Evolutionary conservation across 2,329 filamentous ascomycete genomes (phyloP), one percentile per base, ranked within the genome.

Genomic region (Beauveria australis): DNA sequence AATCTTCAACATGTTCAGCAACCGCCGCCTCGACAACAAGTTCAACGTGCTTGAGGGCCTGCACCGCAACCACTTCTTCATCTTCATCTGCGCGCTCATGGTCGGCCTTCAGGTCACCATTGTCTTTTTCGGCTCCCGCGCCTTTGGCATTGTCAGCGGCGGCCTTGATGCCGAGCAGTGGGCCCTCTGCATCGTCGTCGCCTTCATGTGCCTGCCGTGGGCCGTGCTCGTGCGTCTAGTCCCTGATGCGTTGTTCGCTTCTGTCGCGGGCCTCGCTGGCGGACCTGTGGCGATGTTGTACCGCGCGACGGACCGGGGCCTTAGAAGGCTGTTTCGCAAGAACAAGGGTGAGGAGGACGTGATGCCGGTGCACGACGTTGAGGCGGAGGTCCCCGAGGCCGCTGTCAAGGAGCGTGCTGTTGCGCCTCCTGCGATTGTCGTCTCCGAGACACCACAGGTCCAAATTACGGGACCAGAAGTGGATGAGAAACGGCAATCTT

Each of bases 41-140:
- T 87, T 94, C 76, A 96, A 96, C 72, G 88, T 96, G 61, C 91
- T 96, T 62, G 91, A 95, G 72, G 89, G 89, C 60, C 84, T 96
- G 61, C 81, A 82, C 22, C 82, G 81, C 66, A 96, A 96, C 71
- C 85, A 81, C 69, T 94, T 92, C 79, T 96, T 96, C 77, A 81
- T 92, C 33, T 78, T 78, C 28, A 95, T 96, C 74, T 89, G 92
- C 73, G 69, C 81, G 59, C 80, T 94, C 73, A 95, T 96, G 87
- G 80, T 94, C 62, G 91, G 84, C 64, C 89, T 89, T 9, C 92
- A 96, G 69, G 77, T 92, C 22, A 82, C 95, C 75, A 96, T 96
- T 69, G 83, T 95, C 66, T 94, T 89, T 66, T 83, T 95, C 60
- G 91, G 91, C 64, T 87, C 89, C 46, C 74, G 78, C 12, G 90